Evolutionary conservation across 2,329 filamentous ascomycete species (phyloP).

Genomic region (Ophiosphaerella narmari): DNA sequence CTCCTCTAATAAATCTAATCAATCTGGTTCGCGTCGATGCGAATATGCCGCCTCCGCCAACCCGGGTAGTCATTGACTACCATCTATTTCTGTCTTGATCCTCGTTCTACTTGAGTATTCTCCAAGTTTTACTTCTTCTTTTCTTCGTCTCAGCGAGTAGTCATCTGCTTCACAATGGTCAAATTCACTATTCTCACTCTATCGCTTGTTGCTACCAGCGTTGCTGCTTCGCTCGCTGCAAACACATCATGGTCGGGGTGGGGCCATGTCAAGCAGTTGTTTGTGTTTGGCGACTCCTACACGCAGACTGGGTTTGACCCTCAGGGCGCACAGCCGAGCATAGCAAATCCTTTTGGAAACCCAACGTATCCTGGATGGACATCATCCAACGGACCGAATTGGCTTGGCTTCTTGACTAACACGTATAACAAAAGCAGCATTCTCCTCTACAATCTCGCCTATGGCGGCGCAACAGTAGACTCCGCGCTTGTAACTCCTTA

Average conservation of each 20-base stretch:
- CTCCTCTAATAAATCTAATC: slow-evolving; percentile 33
- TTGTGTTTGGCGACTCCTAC: slow-evolving; percentile 61
- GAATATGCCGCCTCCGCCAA: slow-evolving; percentile 14
- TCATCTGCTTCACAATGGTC: slow-evolving; percentile 19
- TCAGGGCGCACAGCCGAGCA: slow-evolving; percentile 56
- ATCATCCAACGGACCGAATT: slow-evolving; percentile 57
- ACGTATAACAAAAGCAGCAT: slow-evolving; percentile 49
- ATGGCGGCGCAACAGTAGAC: slow-evolving; percentile 52
- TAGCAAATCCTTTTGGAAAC: slow-evolving; percentile 65
- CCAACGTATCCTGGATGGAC: slow-evolving; percentile 56
- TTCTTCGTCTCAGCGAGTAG: background rate
- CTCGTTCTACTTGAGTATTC: slow-evolving; percentile 10
- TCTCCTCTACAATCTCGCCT: slow-evolving; percentile 59
- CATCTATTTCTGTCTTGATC: background rate
- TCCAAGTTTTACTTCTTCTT: background rate
- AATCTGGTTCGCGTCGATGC: slow-evolving; percentile 26
- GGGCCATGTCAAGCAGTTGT: slow-evolving; percentile 41
- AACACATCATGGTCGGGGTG: slow-evolving; percentile 35
- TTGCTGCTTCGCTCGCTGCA: slow-evolving; percentile 24
- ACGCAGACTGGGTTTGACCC: slow-evolving; percentile 64
- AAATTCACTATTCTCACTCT: slow-evolving; percentile 27
- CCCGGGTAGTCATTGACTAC: slow-evolving; percentile 5
- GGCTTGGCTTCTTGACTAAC: slow-evolving; percentile 54
- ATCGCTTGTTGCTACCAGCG: slow-evolving; percentile 20
- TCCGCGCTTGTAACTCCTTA: slow-evolving; percentile 55